Percentiles rank a stretch among this genome's conserved stretches.
Conservation (phyloP, 305 asterid species). For the Euphrasia arctica region DNA sequence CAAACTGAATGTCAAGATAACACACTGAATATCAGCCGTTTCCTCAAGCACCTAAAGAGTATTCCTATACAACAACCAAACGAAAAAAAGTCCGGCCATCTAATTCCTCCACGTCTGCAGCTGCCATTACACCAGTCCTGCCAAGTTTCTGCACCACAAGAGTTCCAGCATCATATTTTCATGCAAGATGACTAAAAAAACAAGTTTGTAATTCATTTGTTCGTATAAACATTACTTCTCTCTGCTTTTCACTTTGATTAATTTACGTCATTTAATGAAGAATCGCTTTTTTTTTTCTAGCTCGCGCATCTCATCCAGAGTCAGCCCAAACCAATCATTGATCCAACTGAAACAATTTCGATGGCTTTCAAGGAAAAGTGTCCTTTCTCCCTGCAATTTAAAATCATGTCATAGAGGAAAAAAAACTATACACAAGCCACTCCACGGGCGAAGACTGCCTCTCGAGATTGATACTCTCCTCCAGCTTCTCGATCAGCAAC, state of each 20-base stretch:
- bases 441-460: no score
- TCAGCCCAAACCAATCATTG: slow-evolving; percentile 79
- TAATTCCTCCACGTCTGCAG: no score
- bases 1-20: no score
- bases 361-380: slow-evolving; percentile 85
- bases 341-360: slow-evolving; percentile 80
- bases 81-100: not conserved
- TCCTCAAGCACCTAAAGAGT: no score
- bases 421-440: no score
- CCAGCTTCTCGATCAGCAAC: no score
- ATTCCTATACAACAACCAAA: no score
- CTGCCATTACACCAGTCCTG: slow-evolving; percentile 17
- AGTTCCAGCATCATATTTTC: not conserved
- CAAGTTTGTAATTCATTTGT: not conserved
- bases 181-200: not conserved
- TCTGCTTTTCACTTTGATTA: not conserved
- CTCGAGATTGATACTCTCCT: no score
- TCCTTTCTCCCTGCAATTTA: slow-evolving; percentile 67
- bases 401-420: not conserved
- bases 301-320: slow-evolving; percentile 70
- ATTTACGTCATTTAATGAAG: slow-evolving; percentile 64
- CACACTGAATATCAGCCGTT: no score
- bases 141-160: slow-evolving; percentile 40
- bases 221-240: not conserved
- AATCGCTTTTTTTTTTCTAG: slow-evolving; percentile 70